These are phyloP conservation scores for Myxozyma udenii DNA, from an alignment of 805 yeast genomes.

Conservation along the genomic window DNA sequence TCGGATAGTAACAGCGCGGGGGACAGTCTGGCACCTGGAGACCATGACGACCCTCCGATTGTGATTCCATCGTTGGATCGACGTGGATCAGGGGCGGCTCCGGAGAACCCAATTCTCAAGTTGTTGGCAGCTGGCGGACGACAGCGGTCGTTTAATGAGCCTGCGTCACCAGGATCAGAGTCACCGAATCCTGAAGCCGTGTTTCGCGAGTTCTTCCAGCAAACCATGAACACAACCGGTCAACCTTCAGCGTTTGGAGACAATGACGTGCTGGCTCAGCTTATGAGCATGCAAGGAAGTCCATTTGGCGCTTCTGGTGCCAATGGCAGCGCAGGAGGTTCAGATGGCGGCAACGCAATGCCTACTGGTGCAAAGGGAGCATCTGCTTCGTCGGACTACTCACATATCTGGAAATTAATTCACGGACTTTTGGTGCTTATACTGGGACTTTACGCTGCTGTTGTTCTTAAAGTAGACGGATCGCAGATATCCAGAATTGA, in stretches of 20 bases:
- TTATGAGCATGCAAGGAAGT: constrained; percentile 12
- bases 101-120: constrained; percentile 21
- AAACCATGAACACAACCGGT: constrained; percentile 4
- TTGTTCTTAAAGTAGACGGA: constrained; percentile 11
- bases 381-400: constrained; percentile 4
- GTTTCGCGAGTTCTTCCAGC: constrained; percentile 12
- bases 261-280: constrained; percentile 8
- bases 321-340: constrained; percentile 1
- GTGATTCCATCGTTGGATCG: constrained; percentile 4
- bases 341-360: not conserved
- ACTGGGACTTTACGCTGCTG: constrained; percentile 15
- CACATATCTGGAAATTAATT: constrained; percentile 9
- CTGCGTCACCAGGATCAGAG: constrained; percentile 4
- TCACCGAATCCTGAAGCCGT: constrained; percentile 3
- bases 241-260: constrained; percentile 1
- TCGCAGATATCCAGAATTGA: constrained; percentile 18
- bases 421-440: constrained; percentile 11
- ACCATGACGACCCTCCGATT: constrained; percentile 18
- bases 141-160: constrained; percentile 7
- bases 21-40: not conserved
- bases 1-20: not conserved
- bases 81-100: constrained; percentile 2
- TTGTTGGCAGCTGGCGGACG: constrained; percentile 11
- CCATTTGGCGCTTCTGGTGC: not conserved
- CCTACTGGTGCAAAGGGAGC: not conserved